Percentiles rank a stretch among this genome's conserved stretches.
phyloP scores from a whole-genome alignment of 2,329 filamentous ascomycete species.

The Fusarium ramigenum region DNA sequence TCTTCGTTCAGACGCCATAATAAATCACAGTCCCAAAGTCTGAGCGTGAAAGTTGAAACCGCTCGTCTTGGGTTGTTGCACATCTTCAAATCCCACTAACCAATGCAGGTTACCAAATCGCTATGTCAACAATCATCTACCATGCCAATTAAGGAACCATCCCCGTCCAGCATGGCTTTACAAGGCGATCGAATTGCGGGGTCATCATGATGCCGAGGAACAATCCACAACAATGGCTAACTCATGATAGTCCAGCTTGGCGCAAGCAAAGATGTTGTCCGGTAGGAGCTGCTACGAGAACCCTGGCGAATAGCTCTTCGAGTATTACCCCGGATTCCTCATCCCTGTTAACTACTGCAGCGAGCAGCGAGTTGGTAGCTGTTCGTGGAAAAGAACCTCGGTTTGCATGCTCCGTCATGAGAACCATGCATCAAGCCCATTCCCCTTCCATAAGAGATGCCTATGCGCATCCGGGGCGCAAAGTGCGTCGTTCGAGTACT shows the following conservation, averaged over 20 bases:
- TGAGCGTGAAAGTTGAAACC: not conserved
- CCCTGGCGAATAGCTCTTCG: constrained; percentile 13
- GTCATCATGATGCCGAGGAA: constrained; percentile 16
- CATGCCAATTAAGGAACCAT: constrained; percentile 14
- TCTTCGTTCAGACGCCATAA: not conserved
- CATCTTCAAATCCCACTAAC: constrained; percentile 32
- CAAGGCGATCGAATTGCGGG: constrained; percentile 23
- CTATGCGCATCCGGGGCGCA: not conserved
- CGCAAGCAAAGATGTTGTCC: not conserved
- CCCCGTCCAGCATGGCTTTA: constrained; percentile 7
- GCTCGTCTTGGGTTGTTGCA: not conserved
- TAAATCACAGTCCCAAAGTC: not conserved
- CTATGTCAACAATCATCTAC: constrained; percentile 20
- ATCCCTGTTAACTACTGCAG: constrained; percentile 7
- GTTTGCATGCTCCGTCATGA: constrained; percentile 10
- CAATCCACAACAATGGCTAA: not conserved
- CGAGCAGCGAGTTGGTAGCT: constrained; percentile 23
- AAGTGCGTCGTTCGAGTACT: not conserved
- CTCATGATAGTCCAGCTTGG: constrained; percentile 3
- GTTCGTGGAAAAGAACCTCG: constrained; percentile 24
- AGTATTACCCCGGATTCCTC: constrained; percentile 15
- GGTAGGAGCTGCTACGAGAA: not conserved
- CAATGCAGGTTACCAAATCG: constrained; percentile 42
- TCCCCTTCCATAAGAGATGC: not conserved
- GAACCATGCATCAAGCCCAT: not conserved